Base-by-base conservation (phyloP, 2,329 filamentous ascomycete species). In the Colletotrichum brevisporum region DNA sequence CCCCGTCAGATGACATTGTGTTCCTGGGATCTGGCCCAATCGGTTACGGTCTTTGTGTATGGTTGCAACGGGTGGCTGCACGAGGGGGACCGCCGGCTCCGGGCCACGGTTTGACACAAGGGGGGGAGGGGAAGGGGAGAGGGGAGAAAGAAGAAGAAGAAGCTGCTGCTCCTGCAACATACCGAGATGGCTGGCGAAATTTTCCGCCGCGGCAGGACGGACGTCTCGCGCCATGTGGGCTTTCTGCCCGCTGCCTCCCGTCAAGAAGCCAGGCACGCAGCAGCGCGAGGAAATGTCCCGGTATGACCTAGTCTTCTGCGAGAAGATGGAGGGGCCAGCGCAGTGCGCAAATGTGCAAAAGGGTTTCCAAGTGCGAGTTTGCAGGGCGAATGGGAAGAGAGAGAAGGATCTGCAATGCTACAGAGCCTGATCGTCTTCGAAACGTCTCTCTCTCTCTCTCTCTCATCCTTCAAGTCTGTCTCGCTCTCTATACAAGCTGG, bases 1-100 rank as follows among this genome's bases (percentile, higher is more conserved):
- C 39, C 26, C 39, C 59, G 66, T 66, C 66, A 69, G 66, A 69
- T 69, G 66, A 41, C 55, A 66, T 66, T 66, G 50, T 60, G 65
- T 68, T 52, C 55, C 62, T 66, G 43, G 50, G 36, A 66, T 48
- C 55, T 36, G 66, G 31, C 27, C 62, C 66, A 69, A 56, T 69
- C 66, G 66, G 62, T 60, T 66, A 56, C 31, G 31, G 50, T 43
- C 15, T 31, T 47, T 65, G 41, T 64, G 54, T 63, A 31, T 21
- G 45, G 54, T 58, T 54, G 24, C 55, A 39, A 52, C 61, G 66
- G 66, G 24, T 66, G 24, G 48, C 55, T 36, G 66, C 66, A 60
- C 59, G 51, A 57, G 31, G 27, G 9, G 31, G 31, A 36, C 31
- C 41, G 56, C 61, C 51, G 66, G 66, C 55, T 69, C 62, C 55